Conservation (phyloP, 1,139 yeast species). For the Hemisphaericaspora xylanilytica region DNA sequence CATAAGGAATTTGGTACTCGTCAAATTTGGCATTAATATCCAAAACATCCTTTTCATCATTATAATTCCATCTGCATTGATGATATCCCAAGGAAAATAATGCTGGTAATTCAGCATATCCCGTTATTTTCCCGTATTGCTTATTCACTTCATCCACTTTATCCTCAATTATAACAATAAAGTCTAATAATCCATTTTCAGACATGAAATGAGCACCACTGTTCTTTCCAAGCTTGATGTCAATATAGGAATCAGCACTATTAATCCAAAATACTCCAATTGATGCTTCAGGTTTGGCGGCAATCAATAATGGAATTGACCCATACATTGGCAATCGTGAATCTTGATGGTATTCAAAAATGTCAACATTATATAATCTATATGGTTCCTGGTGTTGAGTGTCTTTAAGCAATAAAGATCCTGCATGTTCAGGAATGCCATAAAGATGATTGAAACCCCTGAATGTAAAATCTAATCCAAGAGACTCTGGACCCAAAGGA, state of each 20-base stretch:
- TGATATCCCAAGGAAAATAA: constrained; percentile 84
- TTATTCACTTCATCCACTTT: constrained; percentile 59
- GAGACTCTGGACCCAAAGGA: constrained; percentile 88
- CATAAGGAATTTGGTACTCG: constrained; percentile 74
- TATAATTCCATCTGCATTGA: constrained; percentile 97
- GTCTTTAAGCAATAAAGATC: constrained; percentile 66
- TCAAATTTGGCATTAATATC: constrained; percentile 72
- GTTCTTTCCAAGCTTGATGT: constrained; percentile 46
- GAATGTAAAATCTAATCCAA: constrained; percentile 75
- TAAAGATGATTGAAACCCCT: constrained; percentile 60
- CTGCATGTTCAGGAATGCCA: constrained; percentile 97
- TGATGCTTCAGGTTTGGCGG: constrained; percentile 55
- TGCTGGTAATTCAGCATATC: constrained; percentile 74
- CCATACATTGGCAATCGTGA: constrained; percentile 94
- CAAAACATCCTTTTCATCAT: constrained; percentile 79
- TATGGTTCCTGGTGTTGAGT: constrained; percentile 68
- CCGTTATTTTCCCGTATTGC: constrained; percentile 72
- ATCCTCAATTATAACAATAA: constrained; percentile 65
- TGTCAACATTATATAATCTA: constrained; percentile 86
- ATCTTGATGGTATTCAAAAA: constrained; percentile 83
- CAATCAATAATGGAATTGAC: constrained; percentile 82
- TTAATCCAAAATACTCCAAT: constrained; percentile 90
- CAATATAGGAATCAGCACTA: constrained; percentile 89
- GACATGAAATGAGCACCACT: constrained; percentile 78
- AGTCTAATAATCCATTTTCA: constrained; percentile 80